Evolutionary conservation across 768 basidiomycete genomes (phyloP).

Genomic region (Pilatotrama ljubarskyi): DNA sequence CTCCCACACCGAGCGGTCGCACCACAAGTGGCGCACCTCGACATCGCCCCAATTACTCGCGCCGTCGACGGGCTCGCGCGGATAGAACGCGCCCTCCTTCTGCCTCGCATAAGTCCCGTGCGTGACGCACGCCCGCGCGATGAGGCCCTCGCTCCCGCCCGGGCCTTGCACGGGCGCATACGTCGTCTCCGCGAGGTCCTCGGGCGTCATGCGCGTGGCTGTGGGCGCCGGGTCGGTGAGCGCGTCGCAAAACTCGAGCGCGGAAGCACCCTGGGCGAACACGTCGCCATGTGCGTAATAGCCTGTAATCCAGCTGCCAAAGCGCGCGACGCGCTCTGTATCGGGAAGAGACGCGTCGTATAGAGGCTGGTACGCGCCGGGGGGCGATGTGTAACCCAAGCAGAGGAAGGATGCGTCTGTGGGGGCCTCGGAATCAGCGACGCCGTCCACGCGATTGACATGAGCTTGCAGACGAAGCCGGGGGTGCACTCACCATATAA

Average conservation of each 20-base stretch:
- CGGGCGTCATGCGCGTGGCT: not conserved
- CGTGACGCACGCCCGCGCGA: not conserved
- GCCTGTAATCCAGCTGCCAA: constrained; percentile 10
- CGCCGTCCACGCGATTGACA: too few relatives aligned
- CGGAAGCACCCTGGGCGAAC: not conserved
- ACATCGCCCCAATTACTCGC: not conserved
- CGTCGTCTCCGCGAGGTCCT: constrained; percentile 2
- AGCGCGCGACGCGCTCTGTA: not conserved
- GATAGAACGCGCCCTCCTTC: not conserved
- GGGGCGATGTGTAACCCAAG: not conserved
- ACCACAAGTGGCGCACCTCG: not conserved
- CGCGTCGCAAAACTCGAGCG: constrained; percentile 1
- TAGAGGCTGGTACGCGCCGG: constrained; percentile 2
- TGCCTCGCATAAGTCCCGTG: not conserved
- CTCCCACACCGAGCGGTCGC: constrained; percentile 11
- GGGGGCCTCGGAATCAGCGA: too few relatives aligned
- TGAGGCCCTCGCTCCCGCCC: not conserved
- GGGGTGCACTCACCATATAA: constrained; percentile 9
- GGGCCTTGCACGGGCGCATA: not conserved
- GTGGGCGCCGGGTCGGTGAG: constrained; percentile 5
- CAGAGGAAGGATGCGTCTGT: constrained; percentile 1
- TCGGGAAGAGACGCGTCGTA: not conserved
- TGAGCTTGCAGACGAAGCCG: too few relatives aligned
- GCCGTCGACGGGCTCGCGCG: not conserved
- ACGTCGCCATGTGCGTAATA: constrained; percentile 14